Evolutionary conservation across 208 protist genomes (phyloP).

Genomic region (Baffinella frigidus): DNA sequence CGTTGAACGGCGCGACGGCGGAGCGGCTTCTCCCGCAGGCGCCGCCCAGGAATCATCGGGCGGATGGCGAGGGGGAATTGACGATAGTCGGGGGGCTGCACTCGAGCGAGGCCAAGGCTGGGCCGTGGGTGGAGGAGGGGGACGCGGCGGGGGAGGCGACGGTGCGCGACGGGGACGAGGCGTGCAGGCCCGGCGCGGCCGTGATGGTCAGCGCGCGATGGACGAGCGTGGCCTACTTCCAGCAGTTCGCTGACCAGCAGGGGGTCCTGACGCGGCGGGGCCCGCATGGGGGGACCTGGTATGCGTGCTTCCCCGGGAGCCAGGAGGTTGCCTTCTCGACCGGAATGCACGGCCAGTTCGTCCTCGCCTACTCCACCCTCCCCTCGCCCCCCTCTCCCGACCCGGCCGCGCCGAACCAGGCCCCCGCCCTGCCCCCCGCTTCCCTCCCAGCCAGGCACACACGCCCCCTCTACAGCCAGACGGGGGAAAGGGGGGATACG

Average conservation of each 20-base stretch:
- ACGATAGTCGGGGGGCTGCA: no score
- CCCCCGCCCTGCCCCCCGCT: neutral
- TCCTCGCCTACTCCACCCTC: neutral
- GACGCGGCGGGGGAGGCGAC: neutral
- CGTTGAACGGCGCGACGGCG: no score
- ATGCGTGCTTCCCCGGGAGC: neutral
- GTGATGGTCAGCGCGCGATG: neutral
- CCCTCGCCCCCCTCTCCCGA: neutral
- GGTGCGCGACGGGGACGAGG: neutral
- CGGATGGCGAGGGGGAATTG: no score
- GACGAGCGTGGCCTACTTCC: conserved; percentile 9
- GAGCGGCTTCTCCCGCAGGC: no score
- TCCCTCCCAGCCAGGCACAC: no score
- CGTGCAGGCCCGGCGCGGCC: neutral
- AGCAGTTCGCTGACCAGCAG: neutral
- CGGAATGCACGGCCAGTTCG: conserved; percentile 12
- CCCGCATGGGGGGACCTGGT: neutral
- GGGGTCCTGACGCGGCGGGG: neutral
- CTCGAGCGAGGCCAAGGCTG: no score
- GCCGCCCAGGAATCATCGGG: no score
- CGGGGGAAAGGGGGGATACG: no score
- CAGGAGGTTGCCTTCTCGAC: conserved; percentile 10
- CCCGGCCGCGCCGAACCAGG: neutral
- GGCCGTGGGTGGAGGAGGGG: no score
- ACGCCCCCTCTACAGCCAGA: no score